These are phyloP conservation scores for Podaxis sp. DNA, from an alignment of 768 basidiomycete genomes.

Conservation along the genomic window DNA sequence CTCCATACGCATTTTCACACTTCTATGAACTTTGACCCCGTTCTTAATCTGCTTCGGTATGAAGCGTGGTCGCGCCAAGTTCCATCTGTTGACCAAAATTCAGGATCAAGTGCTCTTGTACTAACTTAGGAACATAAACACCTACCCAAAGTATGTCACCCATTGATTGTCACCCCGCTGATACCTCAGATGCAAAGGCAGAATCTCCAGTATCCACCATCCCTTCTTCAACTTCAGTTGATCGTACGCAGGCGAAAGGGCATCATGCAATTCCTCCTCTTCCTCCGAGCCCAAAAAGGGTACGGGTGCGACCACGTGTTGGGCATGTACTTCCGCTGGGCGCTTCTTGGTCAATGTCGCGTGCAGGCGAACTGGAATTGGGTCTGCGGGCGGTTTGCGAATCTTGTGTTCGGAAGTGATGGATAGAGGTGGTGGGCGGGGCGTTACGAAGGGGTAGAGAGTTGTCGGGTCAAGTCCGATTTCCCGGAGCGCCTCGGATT, in stretches of 20 bases:
- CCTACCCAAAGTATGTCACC: slow-evolving; percentile 35
- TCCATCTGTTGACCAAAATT: slow-evolving; percentile 26
- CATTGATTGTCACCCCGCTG: slow-evolving; percentile 38
- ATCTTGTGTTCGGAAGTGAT: slow-evolving; percentile 23
- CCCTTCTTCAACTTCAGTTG: slow-evolving; percentile 42
- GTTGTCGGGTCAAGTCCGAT: slow-evolving; percentile 51
- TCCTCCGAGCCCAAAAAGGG: slow-evolving; percentile 46
- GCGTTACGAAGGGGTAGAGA: slow-evolving; percentile 41
- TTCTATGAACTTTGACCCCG: slow-evolving; percentile 50
- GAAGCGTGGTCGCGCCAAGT: slow-evolving; percentile 35
- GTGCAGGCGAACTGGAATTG: slow-evolving; percentile 25
- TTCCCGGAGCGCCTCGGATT: slow-evolving; percentile 40
- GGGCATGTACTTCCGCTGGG: slow-evolving; percentile 18
- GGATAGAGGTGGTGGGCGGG: slow-evolving; percentile 36
- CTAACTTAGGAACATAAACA: slow-evolving; percentile 4
- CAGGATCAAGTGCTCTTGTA: neutral
- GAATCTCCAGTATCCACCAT: slow-evolving; percentile 74
- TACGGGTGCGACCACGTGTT: slow-evolving; percentile 8
- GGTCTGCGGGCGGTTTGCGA: slow-evolving; percentile 23
- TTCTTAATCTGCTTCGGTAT: slow-evolving; percentile 41
- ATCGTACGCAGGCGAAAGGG: slow-evolving; percentile 57
- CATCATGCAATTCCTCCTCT: slow-evolving; percentile 63
- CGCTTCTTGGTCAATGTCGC: slow-evolving; percentile 22
- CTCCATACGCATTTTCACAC: slow-evolving; percentile 54
- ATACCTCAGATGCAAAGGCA: slow-evolving; percentile 43